Evolutionary conservation across 1,284 basidiomycete species (phyloP), one percentile per base, ranked within the genome.

Genomic region (Xerocomus amazonicus): DNA sequence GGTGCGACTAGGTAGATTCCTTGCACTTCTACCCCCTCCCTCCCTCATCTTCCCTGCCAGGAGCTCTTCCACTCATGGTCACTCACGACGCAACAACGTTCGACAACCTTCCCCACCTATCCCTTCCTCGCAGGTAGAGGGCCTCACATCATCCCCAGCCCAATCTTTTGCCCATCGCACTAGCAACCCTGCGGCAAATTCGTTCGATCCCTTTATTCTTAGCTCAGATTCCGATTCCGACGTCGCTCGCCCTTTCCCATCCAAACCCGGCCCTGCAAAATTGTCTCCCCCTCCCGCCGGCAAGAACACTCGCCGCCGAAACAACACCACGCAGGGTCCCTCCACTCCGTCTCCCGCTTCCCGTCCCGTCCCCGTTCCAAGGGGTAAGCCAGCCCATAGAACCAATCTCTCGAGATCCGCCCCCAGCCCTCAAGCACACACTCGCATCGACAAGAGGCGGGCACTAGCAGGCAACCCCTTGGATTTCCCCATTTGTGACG

Each of bases 401-500:
- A 61, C 53, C 48, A 66, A 64, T 38, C n/a, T 68, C n/a, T 70
- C 65, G 4, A 46, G 63, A 39, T 70, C 68, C 0, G 66, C 65
- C 2, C 67, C 68, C 1, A 59, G 46, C 28, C 52, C 55, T 17
- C 56, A 56, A 1, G 23, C 27, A 12, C 6, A 48, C 7, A 40
- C 55, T 13, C 54, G 58, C 39, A 55, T 67, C n/a, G 46, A 59
- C 32, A 59, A 65, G 40, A 65, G 65, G 48, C 68, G 64, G 50
- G 58, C 61, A 37, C 69, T 59, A n/a, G 59, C 61, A 1, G 58
- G 59, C 23, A 54, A 56, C 51, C 40, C 45, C 43, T 49, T 59
- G 36, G 67, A 69, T 33, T 86, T 86, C 65, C 84, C 82, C 2
- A 68, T 87, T 40, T 87, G 84, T 57, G 84, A 87, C 53, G 84